Evolutionary conservation across 169 alveolate species (phyloP).

Genomic region (Eimeria sp.): DNA sequence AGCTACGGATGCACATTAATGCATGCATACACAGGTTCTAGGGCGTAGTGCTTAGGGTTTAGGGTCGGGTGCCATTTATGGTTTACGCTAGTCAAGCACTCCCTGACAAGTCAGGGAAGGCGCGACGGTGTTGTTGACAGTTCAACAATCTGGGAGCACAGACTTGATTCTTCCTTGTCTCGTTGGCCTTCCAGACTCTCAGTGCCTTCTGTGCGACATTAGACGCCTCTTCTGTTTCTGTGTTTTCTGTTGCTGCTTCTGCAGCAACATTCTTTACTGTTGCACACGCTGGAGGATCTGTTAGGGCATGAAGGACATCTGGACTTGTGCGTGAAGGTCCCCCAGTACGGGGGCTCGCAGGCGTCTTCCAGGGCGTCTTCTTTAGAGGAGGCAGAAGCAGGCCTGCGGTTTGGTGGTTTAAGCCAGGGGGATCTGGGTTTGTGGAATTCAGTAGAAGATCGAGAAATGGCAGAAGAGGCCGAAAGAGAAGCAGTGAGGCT

Average conservation of each 20-base stretch:
- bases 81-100: no score
- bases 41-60: background rate
- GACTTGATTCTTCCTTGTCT: no score
- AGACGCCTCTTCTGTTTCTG: background rate
- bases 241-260: background rate
- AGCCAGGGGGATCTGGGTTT: background rate
- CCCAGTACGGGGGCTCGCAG: background rate
- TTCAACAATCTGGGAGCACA: no score
- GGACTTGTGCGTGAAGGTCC: conserved; percentile 40
- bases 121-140: no score
- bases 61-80: background rate
- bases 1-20: background rate
- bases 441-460: background rate
- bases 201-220: background rate
- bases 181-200: no score
- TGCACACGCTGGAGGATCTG: conserved; percentile 64
- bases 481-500: background rate
- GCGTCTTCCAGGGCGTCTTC: background rate
- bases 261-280: conserved; percentile 54
- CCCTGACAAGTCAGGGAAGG: no score
- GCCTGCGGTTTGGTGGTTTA: background rate
- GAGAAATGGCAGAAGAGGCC: background rate
- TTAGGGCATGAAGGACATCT: conserved; percentile 21
- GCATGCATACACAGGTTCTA: background rate
- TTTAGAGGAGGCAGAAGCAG: background rate